Base-by-base conservation (phyloP, 2,329 filamentous ascomycete species). In the Pyricularia sp. region DNA sequence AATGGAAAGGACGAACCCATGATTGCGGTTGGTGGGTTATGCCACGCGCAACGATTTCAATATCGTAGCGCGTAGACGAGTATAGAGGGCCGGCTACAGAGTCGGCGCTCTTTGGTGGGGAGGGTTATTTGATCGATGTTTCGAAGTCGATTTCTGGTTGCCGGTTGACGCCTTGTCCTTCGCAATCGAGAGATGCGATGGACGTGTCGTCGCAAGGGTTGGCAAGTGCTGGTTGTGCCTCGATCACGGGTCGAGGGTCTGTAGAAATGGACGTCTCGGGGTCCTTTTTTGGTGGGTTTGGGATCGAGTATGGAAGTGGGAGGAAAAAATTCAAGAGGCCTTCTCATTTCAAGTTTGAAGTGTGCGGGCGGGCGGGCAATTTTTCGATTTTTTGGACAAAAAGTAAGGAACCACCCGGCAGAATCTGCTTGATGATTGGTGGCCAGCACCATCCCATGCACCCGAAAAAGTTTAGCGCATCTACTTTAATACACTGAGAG, bases 1-100 rank as follows among this genome's bases (percentile, higher is more conserved):
- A 36, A 67, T 59, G 30, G 26, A 68, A 69, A 61, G 58, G 14
- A 61, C 58, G 23, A 71, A 78, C 76, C 76, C 76, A 78, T 78
- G 73, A 73, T 77, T 74, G 71, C 73, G 73, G 55, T 68, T 75
- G 73, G 72, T 73, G 72, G 72, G 71, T 73, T 75, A 72, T 69
- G 67, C 73, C 70, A 75, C 75, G 74, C 75, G 76, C 75, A 70
- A 71, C 75, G 73, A 76, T 70, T 69, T 70, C 70, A 25, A 64
- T 68, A 73, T 72, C 73, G 72, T 68, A 70, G 74, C 73, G 74
- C 75, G 75, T 70, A 76, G 73, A 73, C 71, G 71, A 65, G 69
- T 69, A 69, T 31, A 66, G 59, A 67, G 61, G 59, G 61, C 58
- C 58, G 58, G 58, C 58, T 61, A 17, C n/a, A 25, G n/a, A 61